Conservation (phyloP, 257 asterid genomes). For the Leptodermis oblonga region DNA sequence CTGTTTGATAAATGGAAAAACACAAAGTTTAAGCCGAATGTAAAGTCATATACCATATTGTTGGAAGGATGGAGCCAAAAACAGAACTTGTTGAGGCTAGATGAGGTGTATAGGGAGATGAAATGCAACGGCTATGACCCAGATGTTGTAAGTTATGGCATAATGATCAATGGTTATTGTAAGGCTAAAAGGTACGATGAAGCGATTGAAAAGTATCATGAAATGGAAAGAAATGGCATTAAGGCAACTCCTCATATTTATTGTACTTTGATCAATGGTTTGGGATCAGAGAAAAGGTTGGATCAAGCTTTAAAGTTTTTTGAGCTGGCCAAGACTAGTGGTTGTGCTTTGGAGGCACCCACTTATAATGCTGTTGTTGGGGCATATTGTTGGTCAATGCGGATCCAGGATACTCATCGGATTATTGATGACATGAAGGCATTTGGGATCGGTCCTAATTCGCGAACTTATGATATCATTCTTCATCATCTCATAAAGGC, state of each 20-base stretch:
- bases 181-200: slow-evolving; percentile 46
- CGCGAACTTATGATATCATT: slow-evolving; percentile 67
- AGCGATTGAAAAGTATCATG: slow-evolving; percentile 44
- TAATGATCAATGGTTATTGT: slow-evolving; percentile 60
- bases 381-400: slow-evolving; percentile 70
- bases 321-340: slow-evolving; percentile 43
- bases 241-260: slow-evolving; percentile 73
- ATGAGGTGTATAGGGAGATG: slow-evolving; percentile 80
- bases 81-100: slow-evolving; percentile 46
- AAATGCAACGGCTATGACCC: slow-evolving; percentile 53
- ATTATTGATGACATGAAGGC: slow-evolving; percentile 62
- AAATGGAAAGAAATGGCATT: slow-evolving; percentile 54
- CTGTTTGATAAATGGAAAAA: slow-evolving; percentile 70
- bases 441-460: slow-evolving; percentile 60
- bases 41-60: slow-evolving; percentile 58
- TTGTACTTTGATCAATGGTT: slow-evolving; percentile 73
- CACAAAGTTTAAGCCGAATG: slow-evolving; percentile 45
- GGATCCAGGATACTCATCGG: slow-evolving; percentile 46
- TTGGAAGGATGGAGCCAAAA: slow-evolving; percentile 85
- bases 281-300: slow-evolving; percentile 68
- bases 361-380: slow-evolving; percentile 79
- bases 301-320: slow-evolving; percentile 58
- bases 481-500: slow-evolving; percentile 59
- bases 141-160: slow-evolving; percentile 78
- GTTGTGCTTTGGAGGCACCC: slow-evolving; percentile 47